phyloP scores from a whole-genome alignment of 1,284 basidiomycete genomes.

The Macrocystidia cucumis region DNA sequence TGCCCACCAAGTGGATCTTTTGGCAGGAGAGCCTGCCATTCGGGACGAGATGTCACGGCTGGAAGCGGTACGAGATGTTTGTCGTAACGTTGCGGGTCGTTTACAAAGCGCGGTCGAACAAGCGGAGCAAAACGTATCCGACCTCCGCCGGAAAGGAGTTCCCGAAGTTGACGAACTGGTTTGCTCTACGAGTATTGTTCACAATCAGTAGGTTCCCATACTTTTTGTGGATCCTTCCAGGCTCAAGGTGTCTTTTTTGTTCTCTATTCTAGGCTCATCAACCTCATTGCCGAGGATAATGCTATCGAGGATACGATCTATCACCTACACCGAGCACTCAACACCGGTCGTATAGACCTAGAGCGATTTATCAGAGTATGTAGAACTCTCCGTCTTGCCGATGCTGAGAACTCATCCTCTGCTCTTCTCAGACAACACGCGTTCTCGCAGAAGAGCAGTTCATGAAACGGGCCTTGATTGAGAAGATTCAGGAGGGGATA shows the following conservation, averaged over 20 bases:
- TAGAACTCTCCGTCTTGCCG: constrained; percentile 9
- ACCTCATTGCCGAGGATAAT: constrained; percentile 96
- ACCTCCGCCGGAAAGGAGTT: constrained; percentile 68
- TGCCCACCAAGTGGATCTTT: constrained; percentile 77
- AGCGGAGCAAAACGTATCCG: constrained; percentile 62
- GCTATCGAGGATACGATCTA: constrained; percentile 98
- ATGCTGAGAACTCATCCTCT: constrained; percentile 12
- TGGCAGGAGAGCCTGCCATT: constrained; percentile 87
- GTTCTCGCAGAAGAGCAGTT: constrained; percentile 92
- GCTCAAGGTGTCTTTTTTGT: constrained; percentile 9
- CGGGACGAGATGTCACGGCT: constrained; percentile 94
- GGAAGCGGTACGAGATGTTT: constrained; percentile 91
- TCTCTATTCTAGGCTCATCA: constrained; percentile 62
- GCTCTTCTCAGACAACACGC: constrained; percentile 61
- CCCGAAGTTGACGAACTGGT: constrained; percentile 90
- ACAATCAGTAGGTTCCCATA: constrained; percentile 76
- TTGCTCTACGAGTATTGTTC: constrained; percentile 90
- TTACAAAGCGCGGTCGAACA: constrained; percentile 54
- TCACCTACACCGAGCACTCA: constrained; percentile 91
- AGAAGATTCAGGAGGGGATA: constrained; percentile 74
- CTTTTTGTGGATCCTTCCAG: constrained; percentile 9
- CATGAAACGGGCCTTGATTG: constrained; percentile 84
- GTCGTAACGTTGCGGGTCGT: constrained; percentile 67
- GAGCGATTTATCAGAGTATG: constrained; percentile 86
- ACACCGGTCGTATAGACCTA: constrained; percentile 86